Conservation (phyloP, 495 filamentous ascomycete genomes). For the Lophium mytilinum region DNA sequence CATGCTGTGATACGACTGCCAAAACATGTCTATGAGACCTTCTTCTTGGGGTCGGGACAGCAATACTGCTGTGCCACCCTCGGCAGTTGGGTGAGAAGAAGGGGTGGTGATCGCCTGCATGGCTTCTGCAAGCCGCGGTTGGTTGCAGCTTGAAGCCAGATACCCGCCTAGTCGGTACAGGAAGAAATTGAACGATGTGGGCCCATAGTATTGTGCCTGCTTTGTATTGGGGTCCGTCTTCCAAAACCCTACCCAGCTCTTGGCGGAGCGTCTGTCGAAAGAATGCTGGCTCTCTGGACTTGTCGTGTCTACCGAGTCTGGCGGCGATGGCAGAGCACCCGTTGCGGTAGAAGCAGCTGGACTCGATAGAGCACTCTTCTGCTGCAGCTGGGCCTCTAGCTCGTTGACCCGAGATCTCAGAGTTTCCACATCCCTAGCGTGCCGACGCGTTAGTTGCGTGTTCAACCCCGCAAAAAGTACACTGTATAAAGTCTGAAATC, state of each 20-base stretch:
- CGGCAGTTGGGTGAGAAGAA: not conserved
- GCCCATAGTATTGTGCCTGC: not conserved
- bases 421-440: not conserved
- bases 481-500: not conserved
- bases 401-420: not conserved
- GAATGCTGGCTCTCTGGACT: not conserved
- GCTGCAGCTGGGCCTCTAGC: not conserved
- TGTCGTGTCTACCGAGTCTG: not conserved
- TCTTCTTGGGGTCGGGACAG: conserved; percentile 39
- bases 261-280: not conserved
- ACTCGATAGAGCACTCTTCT: not conserved
- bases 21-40: conserved; percentile 42
- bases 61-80: not conserved
- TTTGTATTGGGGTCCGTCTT: not conserved
- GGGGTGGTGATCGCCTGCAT: not conserved
- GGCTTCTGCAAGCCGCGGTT: not conserved
- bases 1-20: conserved; percentile 40
- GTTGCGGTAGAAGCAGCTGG: not conserved
- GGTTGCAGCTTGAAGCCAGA: not conserved
- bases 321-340: not conserved
- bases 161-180: not conserved
- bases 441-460: no score
- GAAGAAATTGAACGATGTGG: not conserved
- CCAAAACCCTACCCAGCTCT: not conserved
- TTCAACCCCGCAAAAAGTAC: not conserved